phyloP scores from a whole-genome alignment of 2,329 filamentous ascomycete species.

The Fusarium globosum region DNA sequence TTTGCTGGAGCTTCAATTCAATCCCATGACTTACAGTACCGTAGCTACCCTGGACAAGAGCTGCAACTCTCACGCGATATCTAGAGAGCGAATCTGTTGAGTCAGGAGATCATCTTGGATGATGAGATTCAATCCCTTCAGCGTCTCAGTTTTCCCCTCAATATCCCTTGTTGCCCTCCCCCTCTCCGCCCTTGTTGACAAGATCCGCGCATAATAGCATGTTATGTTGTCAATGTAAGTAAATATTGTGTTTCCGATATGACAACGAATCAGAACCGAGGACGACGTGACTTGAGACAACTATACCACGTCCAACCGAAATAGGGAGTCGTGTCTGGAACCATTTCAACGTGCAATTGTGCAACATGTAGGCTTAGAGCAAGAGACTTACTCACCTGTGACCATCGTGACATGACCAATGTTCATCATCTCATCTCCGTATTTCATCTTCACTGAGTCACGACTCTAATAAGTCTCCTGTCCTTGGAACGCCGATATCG shows the following conservation, averaged over 20 bases:
- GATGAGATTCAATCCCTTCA: constrained; percentile 4
- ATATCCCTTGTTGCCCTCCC: background rate
- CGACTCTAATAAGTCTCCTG: constrained; percentile 7
- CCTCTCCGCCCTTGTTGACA: constrained; percentile 10
- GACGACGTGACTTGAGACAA: constrained; percentile 28
- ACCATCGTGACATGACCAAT: constrained; percentile 2
- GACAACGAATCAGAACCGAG: constrained; percentile 10
- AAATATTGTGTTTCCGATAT: constrained; percentile 31
- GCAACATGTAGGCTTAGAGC: background rate
- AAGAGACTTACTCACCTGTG: background rate
- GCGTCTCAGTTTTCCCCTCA: background rate
- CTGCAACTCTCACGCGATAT: constrained; percentile 14
- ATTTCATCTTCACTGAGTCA: constrained; percentile 25
- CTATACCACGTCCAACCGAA: background rate
- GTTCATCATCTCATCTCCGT: constrained; percentile 21
- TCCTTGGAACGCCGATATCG: constrained; percentile 19
- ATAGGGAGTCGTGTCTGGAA: background rate
- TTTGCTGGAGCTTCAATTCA: constrained; percentile 4
- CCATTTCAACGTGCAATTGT: constrained; percentile 14
- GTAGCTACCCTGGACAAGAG: constrained; percentile 31
- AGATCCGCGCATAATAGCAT: constrained; percentile 18
- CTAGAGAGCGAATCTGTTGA: constrained; percentile 8
- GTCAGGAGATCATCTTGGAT: constrained; percentile 12
- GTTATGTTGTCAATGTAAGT: constrained; percentile 14
- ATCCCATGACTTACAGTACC: constrained; percentile 19